Evolutionary conservation across 2,329 filamentous ascomycete species (phyloP).

Genomic region (Calonectria leucothoes): DNA sequence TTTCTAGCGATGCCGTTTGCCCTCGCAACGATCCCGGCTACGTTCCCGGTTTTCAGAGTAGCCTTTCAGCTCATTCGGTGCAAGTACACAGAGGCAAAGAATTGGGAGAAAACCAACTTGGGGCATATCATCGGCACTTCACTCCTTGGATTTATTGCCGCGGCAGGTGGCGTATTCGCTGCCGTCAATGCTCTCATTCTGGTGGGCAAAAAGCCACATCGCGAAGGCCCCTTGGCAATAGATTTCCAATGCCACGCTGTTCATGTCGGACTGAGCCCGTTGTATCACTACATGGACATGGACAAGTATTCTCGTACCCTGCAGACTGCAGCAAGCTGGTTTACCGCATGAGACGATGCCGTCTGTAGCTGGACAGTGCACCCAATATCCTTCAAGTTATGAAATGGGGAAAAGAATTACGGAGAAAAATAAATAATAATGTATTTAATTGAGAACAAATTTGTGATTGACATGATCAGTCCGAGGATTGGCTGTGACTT

Average conservation of each 20-base stretch:
- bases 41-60: not conserved
- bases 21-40: not conserved
- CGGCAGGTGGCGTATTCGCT: not conserved
- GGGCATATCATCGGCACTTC: not conserved
- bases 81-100: not conserved
- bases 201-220: not conserved
- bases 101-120: not conserved
- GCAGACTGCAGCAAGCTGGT: not conserved
- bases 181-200: not conserved
- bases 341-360: too few species aligned
- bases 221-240: not conserved
- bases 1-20: not conserved
- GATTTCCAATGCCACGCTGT: not conserved
- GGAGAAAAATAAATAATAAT: too few species aligned
- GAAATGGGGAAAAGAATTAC: too few species aligned
- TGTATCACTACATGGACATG: not conserved
- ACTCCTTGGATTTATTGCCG: not conserved
- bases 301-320: not conserved
- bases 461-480: too few species aligned
- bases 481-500: too few species aligned
- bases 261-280: not conserved
- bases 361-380: too few species aligned
- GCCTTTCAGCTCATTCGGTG: not conserved
- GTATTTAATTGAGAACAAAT: too few species aligned
- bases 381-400: too few species aligned